Conservation (phyloP, 2,329 filamentous ascomycete genomes). For the Nemania sp. region DNA sequence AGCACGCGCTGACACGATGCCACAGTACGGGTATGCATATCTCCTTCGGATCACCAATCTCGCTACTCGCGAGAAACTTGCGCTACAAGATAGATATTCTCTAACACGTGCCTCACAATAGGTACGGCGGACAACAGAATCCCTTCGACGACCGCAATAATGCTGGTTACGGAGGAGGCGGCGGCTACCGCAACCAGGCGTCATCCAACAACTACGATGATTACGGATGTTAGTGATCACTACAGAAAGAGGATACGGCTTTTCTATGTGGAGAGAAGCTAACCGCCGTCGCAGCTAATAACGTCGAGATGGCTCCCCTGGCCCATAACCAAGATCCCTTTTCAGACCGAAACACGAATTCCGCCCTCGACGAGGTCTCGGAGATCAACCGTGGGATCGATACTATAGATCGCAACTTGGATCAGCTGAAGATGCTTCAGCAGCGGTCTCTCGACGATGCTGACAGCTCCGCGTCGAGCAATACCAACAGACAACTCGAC, state of each 20-base stretch:
- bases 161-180: conserved; percentile 42
- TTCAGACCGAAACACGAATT: conserved; percentile 65
- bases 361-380: conserved; percentile 81
- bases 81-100: conserved; percentile 9
- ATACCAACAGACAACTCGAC: conserved; percentile 71
- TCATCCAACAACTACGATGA: conserved; percentile 32
- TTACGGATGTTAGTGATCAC: conserved; percentile 49
- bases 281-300: conserved; percentile 43
- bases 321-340: conserved; percentile 54
- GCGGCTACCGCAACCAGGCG: conserved; percentile 25
- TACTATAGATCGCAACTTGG: conserved; percentile 71
- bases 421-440: conserved; percentile 72
- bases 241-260: no score
- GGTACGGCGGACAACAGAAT: conserved; percentile 59
- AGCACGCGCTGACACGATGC: conserved; percentile 45
- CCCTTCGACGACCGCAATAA: conserved; percentile 61
- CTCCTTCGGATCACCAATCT: conserved; percentile 21
- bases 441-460: conserved; percentile 73
- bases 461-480: conserved; percentile 68
- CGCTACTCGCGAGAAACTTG: conserved; percentile 16
- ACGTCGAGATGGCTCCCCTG: conserved; percentile 74
- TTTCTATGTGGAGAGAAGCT: conserved; percentile 9
- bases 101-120: conserved; percentile 43
- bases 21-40: conserved; percentile 61
- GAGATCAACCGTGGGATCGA: conserved; percentile 79